Conservation (phyloP, 139 green algal species). For the Tetraselmis striata region DNA sequence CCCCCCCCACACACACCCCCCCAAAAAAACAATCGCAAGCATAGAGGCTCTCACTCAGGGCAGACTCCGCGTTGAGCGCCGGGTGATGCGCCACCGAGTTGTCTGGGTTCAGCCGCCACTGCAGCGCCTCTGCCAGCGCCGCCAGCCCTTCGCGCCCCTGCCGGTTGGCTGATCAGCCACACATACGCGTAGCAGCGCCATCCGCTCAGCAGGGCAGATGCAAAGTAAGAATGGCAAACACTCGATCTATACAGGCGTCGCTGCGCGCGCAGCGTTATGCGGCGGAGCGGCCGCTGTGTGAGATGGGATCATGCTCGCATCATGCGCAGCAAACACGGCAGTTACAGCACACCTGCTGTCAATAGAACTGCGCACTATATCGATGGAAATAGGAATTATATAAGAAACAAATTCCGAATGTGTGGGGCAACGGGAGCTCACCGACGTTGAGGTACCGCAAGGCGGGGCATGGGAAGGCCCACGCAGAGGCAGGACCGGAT, state of each 20-base stretch:
- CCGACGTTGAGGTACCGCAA: neutral
- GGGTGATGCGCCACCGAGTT: neutral
- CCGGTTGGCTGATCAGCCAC: neutral
- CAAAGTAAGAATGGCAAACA: too few relatives aligned
- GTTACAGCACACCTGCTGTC: too few relatives aligned
- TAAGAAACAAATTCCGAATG: too few relatives aligned
- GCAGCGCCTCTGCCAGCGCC: neutral
- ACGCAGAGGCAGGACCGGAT: neutral
- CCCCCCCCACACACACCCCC: neutral
- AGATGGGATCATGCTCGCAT: too few relatives aligned
- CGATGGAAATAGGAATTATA: too few relatives aligned
- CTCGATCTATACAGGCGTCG: too few relatives aligned
- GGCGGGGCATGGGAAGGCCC: neutral
- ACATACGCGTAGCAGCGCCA: too few relatives aligned
- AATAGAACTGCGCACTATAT: too few relatives aligned
- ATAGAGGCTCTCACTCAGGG: neutral
- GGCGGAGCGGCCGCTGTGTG: too few relatives aligned
- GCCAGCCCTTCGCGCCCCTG: neutral
- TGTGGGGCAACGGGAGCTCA: neutral
- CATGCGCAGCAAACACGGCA: too few relatives aligned
- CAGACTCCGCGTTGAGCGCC: neutral
- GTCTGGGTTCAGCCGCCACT: neutral
- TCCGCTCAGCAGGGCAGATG: too few relatives aligned
- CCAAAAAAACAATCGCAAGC: neutral
- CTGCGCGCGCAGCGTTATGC: too few relatives aligned